Evolutionary conservation across 148 eudicot genomes (phyloP).

Genomic region (Nyssa sinensis): DNA sequence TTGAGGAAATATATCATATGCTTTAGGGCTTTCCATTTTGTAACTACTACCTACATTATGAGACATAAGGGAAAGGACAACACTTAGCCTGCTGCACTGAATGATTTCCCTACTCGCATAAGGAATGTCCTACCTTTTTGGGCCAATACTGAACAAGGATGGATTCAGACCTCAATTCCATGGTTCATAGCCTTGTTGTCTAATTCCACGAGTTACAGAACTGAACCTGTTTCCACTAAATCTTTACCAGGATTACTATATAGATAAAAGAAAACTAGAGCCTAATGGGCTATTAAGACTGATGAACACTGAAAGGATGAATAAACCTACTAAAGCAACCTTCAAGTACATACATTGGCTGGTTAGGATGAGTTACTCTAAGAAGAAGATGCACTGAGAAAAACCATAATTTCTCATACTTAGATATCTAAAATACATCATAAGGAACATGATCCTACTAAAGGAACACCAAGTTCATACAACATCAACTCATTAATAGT

Average conservation of each 20-base stretch:
- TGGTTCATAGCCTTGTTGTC: neutral
- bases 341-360: neutral
- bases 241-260: neutral
- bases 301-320: neutral
- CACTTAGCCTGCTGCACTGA: neutral
- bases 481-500: neutral
- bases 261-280: neutral
- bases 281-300: neutral
- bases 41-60: neutral
- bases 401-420: neutral
- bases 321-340: too few species aligned
- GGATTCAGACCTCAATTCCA: neutral
- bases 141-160: neutral
- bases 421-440: neutral
- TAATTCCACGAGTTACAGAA: neutral
- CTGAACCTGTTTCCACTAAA: neutral
- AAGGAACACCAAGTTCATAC: slow-evolving; percentile 1
- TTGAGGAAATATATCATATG: too few species aligned
- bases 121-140: neutral
- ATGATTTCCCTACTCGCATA: neutral
- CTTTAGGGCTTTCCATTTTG: neutral
- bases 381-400: neutral
- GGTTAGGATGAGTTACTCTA: neutral
- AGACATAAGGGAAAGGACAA: neutral
- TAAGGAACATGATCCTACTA: neutral